phyloP scores from a whole-genome alignment of 2,329 filamentous ascomycete species.

The Aureobasidium lini region DNA sequence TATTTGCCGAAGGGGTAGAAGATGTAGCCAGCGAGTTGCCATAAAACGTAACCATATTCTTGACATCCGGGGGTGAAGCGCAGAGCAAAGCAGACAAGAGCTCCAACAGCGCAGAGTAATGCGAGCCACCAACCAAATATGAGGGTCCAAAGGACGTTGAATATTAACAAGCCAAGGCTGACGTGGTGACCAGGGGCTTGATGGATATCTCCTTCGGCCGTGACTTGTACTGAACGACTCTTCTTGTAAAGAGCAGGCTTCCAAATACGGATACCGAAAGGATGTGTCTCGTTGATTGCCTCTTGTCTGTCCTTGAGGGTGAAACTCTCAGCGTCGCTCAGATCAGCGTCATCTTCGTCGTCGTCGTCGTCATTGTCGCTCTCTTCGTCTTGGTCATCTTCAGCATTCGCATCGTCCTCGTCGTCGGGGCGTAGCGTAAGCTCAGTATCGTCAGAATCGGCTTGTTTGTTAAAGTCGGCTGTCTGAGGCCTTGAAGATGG shows the following conservation, averaged over 20 bases:
- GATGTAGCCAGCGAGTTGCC: slow-evolving; percentile 76
- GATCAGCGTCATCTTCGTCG: slow-evolving; percentile 60
- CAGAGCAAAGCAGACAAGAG: slow-evolving; percentile 68
- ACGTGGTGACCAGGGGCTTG: slow-evolving; percentile 85
- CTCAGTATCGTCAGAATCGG: slow-evolving; percentile 32
- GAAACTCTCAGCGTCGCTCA: slow-evolving; percentile 95
- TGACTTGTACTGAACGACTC: slow-evolving; percentile 89
- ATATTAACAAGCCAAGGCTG: slow-evolving; percentile 73
- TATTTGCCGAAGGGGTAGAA: slow-evolving; percentile 97
- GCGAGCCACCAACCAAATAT: slow-evolving; percentile 97
- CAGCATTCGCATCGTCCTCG: slow-evolving; percentile 21
- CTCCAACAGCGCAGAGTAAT: slow-evolving; percentile 64
- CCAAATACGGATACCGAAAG: slow-evolving; percentile 97
- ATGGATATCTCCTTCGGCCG: slow-evolving; percentile 93
- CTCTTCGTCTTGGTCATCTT: slow-evolving; percentile 34
- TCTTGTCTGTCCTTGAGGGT: slow-evolving; percentile 94
- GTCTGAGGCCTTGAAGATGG: neutral
- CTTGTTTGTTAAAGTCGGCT: neutral
- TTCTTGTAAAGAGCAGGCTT: slow-evolving; percentile 99
- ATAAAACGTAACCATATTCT: slow-evolving; percentile 79
- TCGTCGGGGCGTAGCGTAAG: slow-evolving; percentile 33
- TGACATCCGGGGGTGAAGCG: slow-evolving; percentile 70
- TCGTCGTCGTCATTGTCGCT: slow-evolving; percentile 33
- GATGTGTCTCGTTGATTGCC: slow-evolving; percentile 97
- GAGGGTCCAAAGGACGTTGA: slow-evolving; percentile 85